A percentile compares a stretch with the other conserved stretches of the same genome.
These are phyloP conservation scores for Apiotrichum montevideense DNA, from an alignment of 1,284 basidiomycete species.

Conservation along the genomic window DNA sequence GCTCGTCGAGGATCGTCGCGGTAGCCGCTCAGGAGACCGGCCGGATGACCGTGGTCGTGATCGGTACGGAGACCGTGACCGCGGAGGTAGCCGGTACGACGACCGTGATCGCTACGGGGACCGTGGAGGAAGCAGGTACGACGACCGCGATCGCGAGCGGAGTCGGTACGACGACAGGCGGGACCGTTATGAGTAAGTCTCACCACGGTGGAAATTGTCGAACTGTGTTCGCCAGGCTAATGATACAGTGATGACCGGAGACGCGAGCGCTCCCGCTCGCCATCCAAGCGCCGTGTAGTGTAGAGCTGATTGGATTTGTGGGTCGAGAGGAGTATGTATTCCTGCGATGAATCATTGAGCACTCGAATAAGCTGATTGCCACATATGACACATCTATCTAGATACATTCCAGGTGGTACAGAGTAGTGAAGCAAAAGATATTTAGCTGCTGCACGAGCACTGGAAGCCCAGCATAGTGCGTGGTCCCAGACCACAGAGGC, in stretches of 20 bases:
- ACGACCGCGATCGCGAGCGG: conserved; percentile 17
- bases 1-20: conserved; percentile 46
- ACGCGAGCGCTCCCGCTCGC: conserved; percentile 15
- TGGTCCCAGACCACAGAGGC: conserved; percentile 71
- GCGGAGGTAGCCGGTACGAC: conserved; percentile 47
- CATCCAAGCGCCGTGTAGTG: conserved; percentile 18
- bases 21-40: conserved; percentile 6
- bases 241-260: conserved; percentile 13
- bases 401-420: too few species aligned
- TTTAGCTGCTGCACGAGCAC: conserved; percentile 66
- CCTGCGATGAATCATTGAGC: too few species aligned
- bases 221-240: conserved; percentile 11
- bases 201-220: too few species aligned
- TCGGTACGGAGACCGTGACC: conserved; percentile 11
- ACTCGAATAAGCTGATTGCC: too few species aligned
- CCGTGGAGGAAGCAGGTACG: conserved; percentile 8
- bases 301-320: conserved; percentile 2
- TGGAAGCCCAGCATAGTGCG: conserved; percentile 77
- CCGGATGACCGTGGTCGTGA: conserved; percentile 24
- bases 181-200: too few species aligned
- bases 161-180: conserved; percentile 4
- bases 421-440: too few species aligned
- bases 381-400: not conserved
- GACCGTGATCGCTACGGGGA: not conserved
- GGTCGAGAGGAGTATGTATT: too few species aligned